Percentiles rank a stretch among this genome's conserved stretches.
Conservation (phyloP, 306 rosid species). For the Casuarina cunninghamiana region DNA sequence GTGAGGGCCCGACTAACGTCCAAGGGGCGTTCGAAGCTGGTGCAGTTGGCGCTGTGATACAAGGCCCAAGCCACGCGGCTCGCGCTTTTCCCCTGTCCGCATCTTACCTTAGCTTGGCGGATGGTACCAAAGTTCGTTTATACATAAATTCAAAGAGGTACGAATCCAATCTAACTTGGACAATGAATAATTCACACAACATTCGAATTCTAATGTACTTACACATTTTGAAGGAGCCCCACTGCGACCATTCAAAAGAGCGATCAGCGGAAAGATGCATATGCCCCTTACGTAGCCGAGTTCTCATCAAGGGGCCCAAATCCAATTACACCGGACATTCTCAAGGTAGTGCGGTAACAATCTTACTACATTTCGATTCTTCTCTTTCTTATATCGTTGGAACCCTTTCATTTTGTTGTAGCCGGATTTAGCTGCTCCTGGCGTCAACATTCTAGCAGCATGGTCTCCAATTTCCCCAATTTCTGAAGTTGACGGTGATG, state of each 20-base stretch:
- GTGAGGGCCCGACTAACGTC: conserved; percentile 3
- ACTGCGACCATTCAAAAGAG: conserved; percentile 46
- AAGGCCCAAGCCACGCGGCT: background rate
- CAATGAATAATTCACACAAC: background rate
- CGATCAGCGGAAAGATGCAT: conserved; percentile 14
- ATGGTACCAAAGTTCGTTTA: background rate
- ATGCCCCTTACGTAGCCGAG: conserved; percentile 31
- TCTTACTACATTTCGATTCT: no score
- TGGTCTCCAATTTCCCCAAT: conserved; percentile 26
- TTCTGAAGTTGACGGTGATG: conserved; percentile 11
- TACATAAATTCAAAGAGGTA: conserved; percentile 37
- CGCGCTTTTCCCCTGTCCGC: conserved; percentile 34
- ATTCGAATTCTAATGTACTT: background rate
- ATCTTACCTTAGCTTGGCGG: conserved; percentile 6
- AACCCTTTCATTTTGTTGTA: background rate
- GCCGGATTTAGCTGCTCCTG: conserved; percentile 36
- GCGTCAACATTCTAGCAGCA: conserved; percentile 30
- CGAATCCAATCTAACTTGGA: background rate
- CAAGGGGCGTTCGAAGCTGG: background rate
- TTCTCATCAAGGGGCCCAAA: conserved; percentile 58
- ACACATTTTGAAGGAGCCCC: conserved; percentile 26
- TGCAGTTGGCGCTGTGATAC: conserved; percentile 30
- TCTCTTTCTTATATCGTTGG: background rate
- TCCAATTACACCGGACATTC: conserved; percentile 23
- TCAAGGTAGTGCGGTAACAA: background rate